Evolutionary conservation across 1,284 basidiomycete genomes (phyloP).

Genomic region (Agroathelia rolfsii): DNA sequence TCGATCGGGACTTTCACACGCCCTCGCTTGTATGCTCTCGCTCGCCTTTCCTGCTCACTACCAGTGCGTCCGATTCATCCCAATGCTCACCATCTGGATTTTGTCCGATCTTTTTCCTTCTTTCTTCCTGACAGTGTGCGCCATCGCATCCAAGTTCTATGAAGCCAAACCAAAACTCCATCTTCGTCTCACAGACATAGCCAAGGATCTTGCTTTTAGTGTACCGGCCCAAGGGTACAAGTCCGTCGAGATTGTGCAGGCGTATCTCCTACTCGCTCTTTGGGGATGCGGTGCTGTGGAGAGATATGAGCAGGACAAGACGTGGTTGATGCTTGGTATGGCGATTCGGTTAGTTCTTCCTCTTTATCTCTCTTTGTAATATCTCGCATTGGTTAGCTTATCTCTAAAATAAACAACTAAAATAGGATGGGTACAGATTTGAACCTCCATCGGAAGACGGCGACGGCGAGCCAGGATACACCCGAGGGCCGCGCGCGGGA

Average conservation of each 20-base stretch:
- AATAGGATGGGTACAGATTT: conserved; percentile 92
- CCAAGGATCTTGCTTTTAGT: conserved; percentile 87
- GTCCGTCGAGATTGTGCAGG: conserved; percentile 90
- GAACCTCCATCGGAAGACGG: conserved; percentile 87
- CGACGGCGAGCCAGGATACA: conserved; percentile 57
- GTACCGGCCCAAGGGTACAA: conserved; percentile 85
- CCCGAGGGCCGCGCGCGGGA: conserved; percentile 67
- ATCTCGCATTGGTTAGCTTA: too few relatives aligned
- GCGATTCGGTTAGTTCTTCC: conserved; percentile 52
- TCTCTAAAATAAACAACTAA: too few relatives aligned
- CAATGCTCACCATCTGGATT: conserved; percentile 5
- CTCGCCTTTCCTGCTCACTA: conserved; percentile 87
- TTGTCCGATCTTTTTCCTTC: background rate
- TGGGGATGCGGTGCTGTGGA: conserved; percentile 89
- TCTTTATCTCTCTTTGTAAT: too few relatives aligned
- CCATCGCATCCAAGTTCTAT: conserved; percentile 90
- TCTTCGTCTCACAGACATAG: conserved; percentile 68
- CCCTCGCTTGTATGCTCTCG: conserved; percentile 86
- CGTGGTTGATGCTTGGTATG: conserved; percentile 86
- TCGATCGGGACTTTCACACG: conserved; percentile 84
- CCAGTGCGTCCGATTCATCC: conserved; percentile 49
- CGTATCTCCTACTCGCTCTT: conserved; percentile 72
- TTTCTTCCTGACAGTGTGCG: conserved; percentile 57
- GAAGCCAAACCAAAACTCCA: conserved; percentile 78
- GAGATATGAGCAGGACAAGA: conserved; percentile 93